Percentiles rank a stretch among this genome's conserved stretches.
Evolutionary conservation across 192 early-diverging fungal genomes (phyloP).

Genomic region (Backusella psychrophila): DNA sequence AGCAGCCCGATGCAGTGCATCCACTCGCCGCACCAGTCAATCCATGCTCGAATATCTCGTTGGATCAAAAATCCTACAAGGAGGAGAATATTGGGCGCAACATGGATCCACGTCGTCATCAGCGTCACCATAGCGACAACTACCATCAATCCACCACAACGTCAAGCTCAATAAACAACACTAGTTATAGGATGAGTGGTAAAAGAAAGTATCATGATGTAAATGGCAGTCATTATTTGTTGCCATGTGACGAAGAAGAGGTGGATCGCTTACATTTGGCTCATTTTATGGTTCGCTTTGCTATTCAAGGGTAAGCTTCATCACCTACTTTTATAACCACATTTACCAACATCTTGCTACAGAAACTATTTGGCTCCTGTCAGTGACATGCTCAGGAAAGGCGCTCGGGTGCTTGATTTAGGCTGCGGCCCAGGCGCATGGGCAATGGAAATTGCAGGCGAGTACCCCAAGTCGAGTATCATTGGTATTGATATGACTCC

Average conservation of each 20-base stretch:
- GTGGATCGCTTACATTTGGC: constrained; percentile 49
- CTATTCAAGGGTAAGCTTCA: constrained; percentile 38
- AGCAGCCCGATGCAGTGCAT: neutral
- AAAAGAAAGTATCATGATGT: constrained; percentile 39
- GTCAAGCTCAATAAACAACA: constrained; percentile 4
- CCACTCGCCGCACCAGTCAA: neutral
- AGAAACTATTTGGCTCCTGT: constrained; percentile 46
- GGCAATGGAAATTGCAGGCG: constrained; percentile 40
- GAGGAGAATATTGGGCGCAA: neutral
- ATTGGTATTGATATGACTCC: constrained; percentile 35
- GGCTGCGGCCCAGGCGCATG: constrained; percentile 41
- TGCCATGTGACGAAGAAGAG: constrained; percentile 53
- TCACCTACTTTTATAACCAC: neutral
- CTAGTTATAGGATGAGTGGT: constrained; percentile 31
- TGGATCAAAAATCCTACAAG: neutral
- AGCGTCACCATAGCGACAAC: neutral
- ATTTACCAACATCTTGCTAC: neutral
- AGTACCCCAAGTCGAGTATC: constrained; percentile 38
- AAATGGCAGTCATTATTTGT: constrained; percentile 41
- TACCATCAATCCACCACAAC: neutral
- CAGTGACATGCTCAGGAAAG: constrained; percentile 31
- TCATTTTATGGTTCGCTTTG: constrained; percentile 52
- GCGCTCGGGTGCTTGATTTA: constrained; percentile 36
- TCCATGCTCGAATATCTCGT: neutral
- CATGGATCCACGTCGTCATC: neutral